Percentiles rank a stretch among this genome's conserved stretches.
These are phyloP conservation scores for Sideroxylon spinosum DNA, from an alignment of 179 eudicot genomes.

Conservation along the genomic window DNA sequence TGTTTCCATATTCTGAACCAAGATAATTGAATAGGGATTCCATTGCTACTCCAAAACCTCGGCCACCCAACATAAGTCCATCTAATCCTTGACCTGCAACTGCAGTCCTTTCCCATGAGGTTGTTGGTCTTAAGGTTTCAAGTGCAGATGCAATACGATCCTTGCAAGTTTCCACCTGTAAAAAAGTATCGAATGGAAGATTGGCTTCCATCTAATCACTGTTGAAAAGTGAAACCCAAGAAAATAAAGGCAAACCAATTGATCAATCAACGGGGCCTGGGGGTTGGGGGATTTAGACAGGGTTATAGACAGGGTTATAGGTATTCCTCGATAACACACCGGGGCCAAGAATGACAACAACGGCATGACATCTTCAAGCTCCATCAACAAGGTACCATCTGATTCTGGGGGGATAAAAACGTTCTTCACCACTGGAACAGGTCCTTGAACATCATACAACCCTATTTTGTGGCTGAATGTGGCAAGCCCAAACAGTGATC, in stretches of 20 bases:
- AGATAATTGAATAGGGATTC: conserved; percentile 83
- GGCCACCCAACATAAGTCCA: conserved; percentile 80
- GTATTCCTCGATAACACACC: conserved; percentile 42
- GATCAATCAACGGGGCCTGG: neutral
- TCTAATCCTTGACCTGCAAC: conserved; percentile 81
- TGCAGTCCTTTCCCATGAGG: conserved; percentile 87
- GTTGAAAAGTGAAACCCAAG: neutral
- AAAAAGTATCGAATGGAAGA: conserved; percentile 16
- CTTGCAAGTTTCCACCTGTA: conserved; percentile 91
- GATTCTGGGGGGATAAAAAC: conserved; percentile 67
- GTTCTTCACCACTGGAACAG: conserved; percentile 89
- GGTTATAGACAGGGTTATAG: conserved; percentile 1
- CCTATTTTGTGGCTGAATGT: conserved; percentile 90
- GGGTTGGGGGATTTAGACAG: neutral
- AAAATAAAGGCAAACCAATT: neutral
- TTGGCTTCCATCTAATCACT: neutral
- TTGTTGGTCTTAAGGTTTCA: conserved; percentile 82
- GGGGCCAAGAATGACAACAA: conserved; percentile 90
- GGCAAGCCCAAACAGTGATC: conserved; percentile 94
- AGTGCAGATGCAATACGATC: conserved; percentile 90
- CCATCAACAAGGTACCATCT: conserved; percentile 61
- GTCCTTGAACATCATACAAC: conserved; percentile 96
- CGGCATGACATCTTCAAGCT: conserved; percentile 94
- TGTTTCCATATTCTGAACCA: conserved; percentile 92
- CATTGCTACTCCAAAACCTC: conserved; percentile 96